Evolutionary conservation across 352 stramenopile species (phyloP).

Genomic region (Phytopythium delawarense): DNA sequence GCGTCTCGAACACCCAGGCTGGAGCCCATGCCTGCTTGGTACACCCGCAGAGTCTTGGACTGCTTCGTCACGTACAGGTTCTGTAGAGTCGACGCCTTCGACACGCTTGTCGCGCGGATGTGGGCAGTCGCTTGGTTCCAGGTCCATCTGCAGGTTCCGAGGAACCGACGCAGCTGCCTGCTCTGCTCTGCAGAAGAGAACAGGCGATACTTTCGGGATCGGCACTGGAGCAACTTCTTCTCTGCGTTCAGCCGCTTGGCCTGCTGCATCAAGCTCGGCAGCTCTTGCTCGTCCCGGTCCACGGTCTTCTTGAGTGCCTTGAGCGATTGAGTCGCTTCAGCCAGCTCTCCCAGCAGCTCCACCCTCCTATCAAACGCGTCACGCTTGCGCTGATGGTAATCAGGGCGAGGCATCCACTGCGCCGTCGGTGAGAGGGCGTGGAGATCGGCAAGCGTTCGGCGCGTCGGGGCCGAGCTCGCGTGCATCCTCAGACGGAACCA

Average conservation of each 20-base stretch:
- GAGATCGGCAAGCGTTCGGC: too few relatives aligned
- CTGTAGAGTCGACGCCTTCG: neutral
- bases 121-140: constrained; percentile 5
- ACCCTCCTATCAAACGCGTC: too few relatives aligned
- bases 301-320: too few relatives aligned
- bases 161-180: neutral
- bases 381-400: too few relatives aligned
- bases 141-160: neutral
- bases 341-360: too few relatives aligned
- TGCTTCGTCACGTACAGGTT: neutral
- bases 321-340: too few relatives aligned
- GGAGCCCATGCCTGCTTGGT: neutral
- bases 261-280: too few relatives aligned
- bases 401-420: too few relatives aligned
- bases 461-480: too few relatives aligned
- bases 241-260: neutral
- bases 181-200: neutral
- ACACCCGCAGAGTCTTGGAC: neutral
- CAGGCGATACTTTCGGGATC: neutral
- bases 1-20: neutral
- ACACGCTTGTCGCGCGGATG: neutral
- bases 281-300: too few relatives aligned
- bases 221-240: neutral
- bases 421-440: too few relatives aligned
- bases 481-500: too few relatives aligned